Evolutionary conservation across 129 eudicot genomes (phyloP), one percentile per base, ranked within the genome.

Genomic region (Lactuca saligna): DNA sequence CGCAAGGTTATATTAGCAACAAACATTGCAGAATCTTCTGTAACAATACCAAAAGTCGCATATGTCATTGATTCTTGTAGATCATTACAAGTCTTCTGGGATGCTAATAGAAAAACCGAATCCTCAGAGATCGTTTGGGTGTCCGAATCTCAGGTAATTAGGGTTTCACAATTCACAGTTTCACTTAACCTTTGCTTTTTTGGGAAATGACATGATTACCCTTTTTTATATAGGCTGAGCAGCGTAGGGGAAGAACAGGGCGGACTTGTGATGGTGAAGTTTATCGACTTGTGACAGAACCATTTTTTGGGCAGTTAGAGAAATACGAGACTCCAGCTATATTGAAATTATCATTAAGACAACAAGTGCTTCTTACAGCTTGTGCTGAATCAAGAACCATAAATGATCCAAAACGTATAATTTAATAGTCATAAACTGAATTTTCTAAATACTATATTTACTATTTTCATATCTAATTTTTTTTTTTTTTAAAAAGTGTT

Each of bases 1-100:
- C 89, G 98, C 12, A 93, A 93, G 91, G 98, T 92, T 34, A 92
- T 92, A 61, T 72, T 92, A 84, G 98, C 98, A 37, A 92, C 98
- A 14, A 92, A 92, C 78, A 92, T 92, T 72, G 98, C 98, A 57
- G 98, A 92, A 74, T 92, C 98, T 68, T 92, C 98, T 15, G 98
- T 92, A 7, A 92, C 98, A 20, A 92, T 92, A 61, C 98, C 98
- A 17, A 80, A 92, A 81, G 96, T 92, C 2, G 98, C 96, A 1
- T 84, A 88, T 75, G 96, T 92, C 48, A 88, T 92, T 68, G 98
- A 92, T 72, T 92, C 98, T 48, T 92, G 98, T 77, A 87, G 98
- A 37, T 92, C 98, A 38, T 79, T 92, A 75, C 96, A 92, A 92
- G 98, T 92, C 54, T 88, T 66, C 42, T 92, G 98, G 98, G 96